Evolutionary conservation across 2,329 filamentous ascomycete species (phyloP).

Genomic region (Diaporthe humulicola): DNA sequence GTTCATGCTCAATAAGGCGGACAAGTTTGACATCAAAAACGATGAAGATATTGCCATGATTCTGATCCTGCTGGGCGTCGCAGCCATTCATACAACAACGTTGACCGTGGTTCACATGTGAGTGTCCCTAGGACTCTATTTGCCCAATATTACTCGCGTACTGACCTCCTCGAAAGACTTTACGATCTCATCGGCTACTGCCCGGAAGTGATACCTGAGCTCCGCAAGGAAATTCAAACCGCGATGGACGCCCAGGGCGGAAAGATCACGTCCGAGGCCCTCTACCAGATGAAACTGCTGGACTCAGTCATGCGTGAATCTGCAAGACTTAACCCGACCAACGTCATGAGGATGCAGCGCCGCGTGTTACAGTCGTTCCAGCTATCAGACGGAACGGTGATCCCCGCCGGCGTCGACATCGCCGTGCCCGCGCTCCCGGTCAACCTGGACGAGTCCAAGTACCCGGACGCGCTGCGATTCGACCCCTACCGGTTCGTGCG

Average conservation of each 20-base stretch:
- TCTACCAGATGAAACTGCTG: conserved; percentile 50
- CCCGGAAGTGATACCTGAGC: conserved; percentile 62
- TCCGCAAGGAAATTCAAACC: conserved; percentile 63
- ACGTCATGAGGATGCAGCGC: conserved; percentile 59
- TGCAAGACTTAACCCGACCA: conserved; percentile 44
- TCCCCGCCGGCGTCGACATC: conserved; percentile 58
- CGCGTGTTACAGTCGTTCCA: conserved; percentile 63
- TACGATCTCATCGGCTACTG: conserved; percentile 19
- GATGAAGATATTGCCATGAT: conserved; percentile 55
- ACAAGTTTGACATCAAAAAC: background rate
- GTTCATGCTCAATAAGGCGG: conserved; percentile 53
- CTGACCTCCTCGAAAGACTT: conserved; percentile 5
- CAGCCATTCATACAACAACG: conserved; percentile 65
- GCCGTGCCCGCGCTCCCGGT: conserved; percentile 56
- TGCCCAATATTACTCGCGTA: background rate
- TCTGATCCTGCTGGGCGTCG: conserved; percentile 59
- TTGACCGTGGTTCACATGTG: conserved; percentile 55
- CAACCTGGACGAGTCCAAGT: conserved; percentile 53
- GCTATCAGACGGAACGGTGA: conserved; percentile 66
- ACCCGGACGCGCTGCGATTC: conserved; percentile 55
- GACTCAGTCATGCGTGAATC: conserved; percentile 50
- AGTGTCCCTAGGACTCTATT: background rate
- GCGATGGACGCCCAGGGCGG: conserved; percentile 50
- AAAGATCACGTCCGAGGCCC: conserved; percentile 44
- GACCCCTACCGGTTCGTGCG: conserved; percentile 48